These are phyloP conservation scores for Multifurca ochricompacta DNA, from an alignment of 768 basidiomycete species.

Conservation along the genomic window DNA sequence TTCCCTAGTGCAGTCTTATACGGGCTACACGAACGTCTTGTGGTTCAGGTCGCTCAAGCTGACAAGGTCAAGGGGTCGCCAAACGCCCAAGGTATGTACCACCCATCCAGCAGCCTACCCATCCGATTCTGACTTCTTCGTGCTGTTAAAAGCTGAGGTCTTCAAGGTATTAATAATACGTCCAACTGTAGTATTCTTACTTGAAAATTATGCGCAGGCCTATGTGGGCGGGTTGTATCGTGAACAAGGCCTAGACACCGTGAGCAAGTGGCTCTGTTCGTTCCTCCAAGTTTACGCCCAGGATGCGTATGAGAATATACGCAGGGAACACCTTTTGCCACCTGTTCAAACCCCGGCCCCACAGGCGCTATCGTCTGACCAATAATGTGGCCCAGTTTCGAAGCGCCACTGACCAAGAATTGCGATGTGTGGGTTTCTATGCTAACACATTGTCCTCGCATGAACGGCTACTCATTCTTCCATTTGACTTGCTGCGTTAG, in stretches of 20 bases:
- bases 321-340: slow-evolving; percentile 3
- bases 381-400: background rate
- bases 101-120: background rate
- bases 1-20: slow-evolving; percentile 8
- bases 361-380: background rate
- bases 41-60: slow-evolving; percentile 5
- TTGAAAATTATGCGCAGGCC: slow-evolving; percentile 3
- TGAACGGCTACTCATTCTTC: background rate
- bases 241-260: slow-evolving; percentile 11
- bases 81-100: slow-evolving; percentile 8
- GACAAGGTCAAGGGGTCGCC: slow-evolving; percentile 5
- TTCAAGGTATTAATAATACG: slow-evolving; percentile 4
- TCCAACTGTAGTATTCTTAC: background rate
- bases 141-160: slow-evolving; percentile 10
- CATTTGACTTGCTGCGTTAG: background rate
- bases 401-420: background rate
- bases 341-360: background rate
- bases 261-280: slow-evolving; percentile 3
- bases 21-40: slow-evolving; percentile 3
- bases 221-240: slow-evolving; percentile 12
- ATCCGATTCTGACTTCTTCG: background rate
- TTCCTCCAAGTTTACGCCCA: background rate
- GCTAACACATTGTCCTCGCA: background rate
- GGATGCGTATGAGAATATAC: slow-evolving; percentile 6
- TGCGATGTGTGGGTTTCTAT: background rate